Percentiles rank a stretch among this genome's conserved stretches.
Conservation (phyloP, 768 basidiomycete genomes). For the Chalciporus chontae region DNA sequence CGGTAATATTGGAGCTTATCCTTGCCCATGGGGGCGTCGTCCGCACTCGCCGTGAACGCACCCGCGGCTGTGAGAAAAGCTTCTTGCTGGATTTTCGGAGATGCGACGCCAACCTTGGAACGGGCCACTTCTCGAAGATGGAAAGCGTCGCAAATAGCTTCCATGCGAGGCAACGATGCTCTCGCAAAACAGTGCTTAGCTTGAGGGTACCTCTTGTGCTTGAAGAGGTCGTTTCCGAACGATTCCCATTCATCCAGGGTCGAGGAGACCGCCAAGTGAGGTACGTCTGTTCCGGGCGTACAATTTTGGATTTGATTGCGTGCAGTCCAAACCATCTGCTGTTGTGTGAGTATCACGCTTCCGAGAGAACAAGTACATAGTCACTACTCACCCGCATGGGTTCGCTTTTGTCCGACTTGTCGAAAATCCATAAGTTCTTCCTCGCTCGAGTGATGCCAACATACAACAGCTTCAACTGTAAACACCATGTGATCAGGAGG, state of each 20-base stretch:
- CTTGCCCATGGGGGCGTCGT: conserved; percentile 23
- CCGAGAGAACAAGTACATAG: conserved; percentile 10
- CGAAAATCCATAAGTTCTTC: conserved; percentile 68
- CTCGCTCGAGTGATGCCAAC: conserved; percentile 70
- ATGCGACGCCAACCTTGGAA: conserved; percentile 24
- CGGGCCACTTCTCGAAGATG: conserved; percentile 51
- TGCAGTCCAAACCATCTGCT: conserved; percentile 50
- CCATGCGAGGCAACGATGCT: conserved; percentile 42
- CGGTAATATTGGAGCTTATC: conserved; percentile 36
- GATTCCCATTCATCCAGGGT: conserved; percentile 44
- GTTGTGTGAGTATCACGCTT: neutral
- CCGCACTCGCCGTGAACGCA: conserved; percentile 45
- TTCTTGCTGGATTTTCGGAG: conserved; percentile 21
- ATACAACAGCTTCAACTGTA: conserved; percentile 62
- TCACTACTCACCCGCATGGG: conserved; percentile 47
- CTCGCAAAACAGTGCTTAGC: conserved; percentile 53
- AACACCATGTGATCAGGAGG: neutral
- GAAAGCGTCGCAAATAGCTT: conserved; percentile 48
- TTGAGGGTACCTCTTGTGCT: conserved; percentile 41
- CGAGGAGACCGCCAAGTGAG: conserved; percentile 53
- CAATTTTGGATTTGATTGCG: conserved; percentile 45
- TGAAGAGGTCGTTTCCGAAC: conserved; percentile 39
- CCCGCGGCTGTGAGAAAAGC: conserved; percentile 47
- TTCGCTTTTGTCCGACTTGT: conserved; percentile 52
- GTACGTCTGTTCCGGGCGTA: conserved; percentile 45